Evolutionary conservation across 441 rosid genomes (phyloP).

Genomic region (Pelargonium cotyledonis): DNA sequence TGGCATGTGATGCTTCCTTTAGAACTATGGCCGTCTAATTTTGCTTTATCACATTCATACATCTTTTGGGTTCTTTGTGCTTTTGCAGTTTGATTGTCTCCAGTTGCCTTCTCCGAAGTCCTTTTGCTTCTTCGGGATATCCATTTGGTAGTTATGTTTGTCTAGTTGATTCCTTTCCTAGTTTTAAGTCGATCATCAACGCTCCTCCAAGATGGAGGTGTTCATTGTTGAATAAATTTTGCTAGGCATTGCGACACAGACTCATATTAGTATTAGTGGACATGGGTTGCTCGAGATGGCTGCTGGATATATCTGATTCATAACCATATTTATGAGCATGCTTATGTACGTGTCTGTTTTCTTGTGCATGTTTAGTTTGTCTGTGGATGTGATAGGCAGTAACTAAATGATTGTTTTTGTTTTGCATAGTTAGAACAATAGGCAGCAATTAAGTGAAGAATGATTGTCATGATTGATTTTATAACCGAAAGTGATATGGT

Average conservation of each 20-base stretch:
- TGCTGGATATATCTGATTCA: neutral
- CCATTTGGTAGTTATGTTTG: neutral
- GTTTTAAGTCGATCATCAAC: neutral
- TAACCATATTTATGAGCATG: neutral
- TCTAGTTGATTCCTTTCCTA: neutral
- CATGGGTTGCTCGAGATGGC: neutral
- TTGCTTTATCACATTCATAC: slow-evolving; percentile 21
- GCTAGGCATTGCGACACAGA: neutral
- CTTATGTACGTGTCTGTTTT: neutral
- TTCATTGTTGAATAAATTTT: neutral
- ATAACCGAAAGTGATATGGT: neutral
- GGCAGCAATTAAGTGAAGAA: neutral
- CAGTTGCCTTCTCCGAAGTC: slow-evolving; percentile 11
- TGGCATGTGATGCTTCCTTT: slow-evolving; percentile 28
- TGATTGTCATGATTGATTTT: no score
- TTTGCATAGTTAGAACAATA: neutral
- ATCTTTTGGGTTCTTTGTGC: slow-evolving; percentile 8
- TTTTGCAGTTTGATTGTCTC: slow-evolving; percentile 8
- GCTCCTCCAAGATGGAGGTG: neutral
- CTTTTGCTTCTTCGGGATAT: slow-evolving; percentile 4
- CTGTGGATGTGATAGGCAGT: neutral
- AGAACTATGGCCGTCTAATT: slow-evolving; percentile 12
- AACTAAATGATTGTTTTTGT: neutral
- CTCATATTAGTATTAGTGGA: neutral
- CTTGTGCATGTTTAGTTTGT: neutral